Conservation (phyloP, 1,284 basidiomycete species). For the Mycosarcoma mackinlayi region DNA sequence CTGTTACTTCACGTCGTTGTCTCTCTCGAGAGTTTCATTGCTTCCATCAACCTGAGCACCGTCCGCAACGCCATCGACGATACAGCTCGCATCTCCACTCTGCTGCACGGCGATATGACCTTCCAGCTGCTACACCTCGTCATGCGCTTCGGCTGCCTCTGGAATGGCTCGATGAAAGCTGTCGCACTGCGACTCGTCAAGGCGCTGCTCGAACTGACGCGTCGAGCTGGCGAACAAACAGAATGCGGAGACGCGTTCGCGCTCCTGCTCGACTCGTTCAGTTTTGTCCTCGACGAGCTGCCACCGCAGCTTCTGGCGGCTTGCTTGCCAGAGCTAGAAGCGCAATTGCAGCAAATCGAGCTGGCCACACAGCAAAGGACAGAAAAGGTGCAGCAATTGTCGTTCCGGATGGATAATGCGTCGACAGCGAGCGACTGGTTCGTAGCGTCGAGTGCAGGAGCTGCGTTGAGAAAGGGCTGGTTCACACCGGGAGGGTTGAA, state of each 20-base stretch:
- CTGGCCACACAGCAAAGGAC: conserved; percentile 20
- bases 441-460: conserved; percentile 21
- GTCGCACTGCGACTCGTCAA: conserved; percentile 22
- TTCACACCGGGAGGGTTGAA: conserved; percentile 30
- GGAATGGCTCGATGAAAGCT: conserved; percentile 26
- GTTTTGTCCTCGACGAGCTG: conserved; percentile 49
- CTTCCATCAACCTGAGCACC: no score
- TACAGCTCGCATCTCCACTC: background rate
- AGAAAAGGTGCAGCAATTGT: conserved; percentile 20
- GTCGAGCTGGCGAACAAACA: conserved; percentile 9
- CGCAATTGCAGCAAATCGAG: conserved; percentile 14
- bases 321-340: conserved; percentile 24
- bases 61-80: background rate
- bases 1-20: conserved; percentile 26
- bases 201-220: conserved; percentile 21
- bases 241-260: conserved; percentile 17
- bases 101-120: conserved; percentile 9
- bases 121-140: conserved; percentile 36
- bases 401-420: conserved; percentile 22
- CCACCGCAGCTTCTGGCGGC: conserved; percentile 17
- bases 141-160: conserved; percentile 40
- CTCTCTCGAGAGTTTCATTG: conserved; percentile 11
- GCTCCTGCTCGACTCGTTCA: conserved; percentile 30
- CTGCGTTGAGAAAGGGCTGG: conserved; percentile 34
- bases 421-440: conserved; percentile 11